Evolutionary conservation across 164 flowering plant genomes (phyloP), one percentile per base, ranked within the genome.

Genomic region (Kingdonia uniflora): DNA sequence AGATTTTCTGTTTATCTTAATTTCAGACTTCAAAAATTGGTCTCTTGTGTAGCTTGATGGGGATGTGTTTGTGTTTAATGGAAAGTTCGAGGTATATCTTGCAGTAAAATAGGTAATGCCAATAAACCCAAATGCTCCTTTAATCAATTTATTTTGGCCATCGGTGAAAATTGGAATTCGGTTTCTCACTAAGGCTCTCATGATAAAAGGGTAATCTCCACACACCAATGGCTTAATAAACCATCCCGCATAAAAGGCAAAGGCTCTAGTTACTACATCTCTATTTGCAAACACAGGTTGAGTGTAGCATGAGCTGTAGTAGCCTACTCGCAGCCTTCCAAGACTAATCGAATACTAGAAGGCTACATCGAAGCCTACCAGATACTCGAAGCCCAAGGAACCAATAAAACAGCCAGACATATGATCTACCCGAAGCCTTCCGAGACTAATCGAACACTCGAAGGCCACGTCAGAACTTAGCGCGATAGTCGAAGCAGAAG

Each of bases 231-330:
- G 63, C 7, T 61, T 58, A 58, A 61, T 14, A 19, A 6, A 69
- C 79, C 79, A 72, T 54, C 71, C 80, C 11, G 60, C 15, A 21
- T 42, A 5, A 54, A 70, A 67, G 55, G 63, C 74, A 42, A 62
- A 16, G 1, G 68, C 59, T 42, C 70, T 59, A 21, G 48, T 29
- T 5, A 65, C 65, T 6, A 74, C 72, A 1, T 15, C 59, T 19
- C 11, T 46, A 25, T 70, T 74, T 8, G 20, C 52, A 11, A 19
- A 21, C 0, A 63, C 41, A 11, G n/a, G 54, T 14, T 14, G 73
- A 62, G 35, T 56, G 51, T 11, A 74, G 80, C 55, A 50, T 55
- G n/a, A n/a, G n/a, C n/a, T n/a, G n/a, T n/a, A n/a, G n/a, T n/a
- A n/a, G n/a, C n/a, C n/a, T n/a, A n/a, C n/a, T n/a, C n/a, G n/a